phyloP scores from a whole-genome alignment of 2,329 filamentous ascomycete species.

The Diplodia mutila region DNA sequence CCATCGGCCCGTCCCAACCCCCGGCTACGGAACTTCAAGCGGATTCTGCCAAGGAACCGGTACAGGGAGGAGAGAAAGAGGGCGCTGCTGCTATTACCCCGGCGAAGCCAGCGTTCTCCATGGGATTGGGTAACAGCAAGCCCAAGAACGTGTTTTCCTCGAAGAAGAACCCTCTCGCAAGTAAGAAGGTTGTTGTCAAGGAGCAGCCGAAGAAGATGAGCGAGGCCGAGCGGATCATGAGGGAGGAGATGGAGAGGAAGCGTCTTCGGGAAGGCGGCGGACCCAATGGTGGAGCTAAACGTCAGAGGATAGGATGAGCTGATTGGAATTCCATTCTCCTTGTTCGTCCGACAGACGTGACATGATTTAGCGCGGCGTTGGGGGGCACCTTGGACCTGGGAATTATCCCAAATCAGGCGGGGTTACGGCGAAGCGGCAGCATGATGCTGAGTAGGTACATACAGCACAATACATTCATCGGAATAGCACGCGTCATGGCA shows the following conservation, averaged over 20 bases:
- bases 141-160: slow-evolving; percentile 65
- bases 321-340: not conserved
- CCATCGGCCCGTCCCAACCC: not conserved
- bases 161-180: slow-evolving; percentile 64
- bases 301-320: slow-evolving; percentile 17
- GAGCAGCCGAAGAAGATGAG: slow-evolving; percentile 81
- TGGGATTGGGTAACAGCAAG: slow-evolving; percentile 12
- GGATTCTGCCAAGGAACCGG: slow-evolving; percentile 35
- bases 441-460: no score
- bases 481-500: not conserved
- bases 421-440: not conserved
- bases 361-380: slow-evolving; percentile 17
- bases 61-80: slow-evolving; percentile 37
- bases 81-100: slow-evolving; percentile 27
- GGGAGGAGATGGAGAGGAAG: slow-evolving; percentile 55
- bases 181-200: slow-evolving; percentile 62
- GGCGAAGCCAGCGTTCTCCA: slow-evolving; percentile 29
- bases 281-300: slow-evolving; percentile 6
- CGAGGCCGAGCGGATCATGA: slow-evolving; percentile 87
- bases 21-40: slow-evolving; percentile 21
- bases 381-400: not conserved
- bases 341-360: not conserved
- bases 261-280: slow-evolving; percentile 35
- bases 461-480: not conserved
- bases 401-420: not conserved